phyloP scores from a whole-genome alignment of 495 filamentous ascomycete genomes.

The Neurospora sp. region DNA sequence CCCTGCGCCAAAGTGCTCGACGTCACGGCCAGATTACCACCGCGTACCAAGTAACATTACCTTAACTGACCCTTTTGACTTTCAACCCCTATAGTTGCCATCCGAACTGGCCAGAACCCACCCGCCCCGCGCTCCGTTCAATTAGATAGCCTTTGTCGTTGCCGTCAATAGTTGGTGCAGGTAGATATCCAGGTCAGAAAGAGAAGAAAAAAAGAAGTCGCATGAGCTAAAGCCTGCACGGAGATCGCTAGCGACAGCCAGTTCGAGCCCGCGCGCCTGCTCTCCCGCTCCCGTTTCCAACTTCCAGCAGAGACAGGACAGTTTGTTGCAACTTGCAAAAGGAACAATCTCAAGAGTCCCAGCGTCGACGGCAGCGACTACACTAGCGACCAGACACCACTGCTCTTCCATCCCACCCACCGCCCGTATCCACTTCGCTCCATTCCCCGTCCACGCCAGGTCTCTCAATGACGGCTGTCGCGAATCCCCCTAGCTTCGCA shows the following conservation, averaged over 20 bases:
- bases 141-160: background rate
- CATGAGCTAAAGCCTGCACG: background rate
- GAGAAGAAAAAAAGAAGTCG: background rate
- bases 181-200: background rate
- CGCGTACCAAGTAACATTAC: background rate
- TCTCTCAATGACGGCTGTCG: slow-evolving; percentile 87
- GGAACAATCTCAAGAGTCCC: background rate
- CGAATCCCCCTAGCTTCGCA: slow-evolving; percentile 82
- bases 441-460: slow-evolving; percentile 9
- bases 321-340: background rate
- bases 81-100: background rate
- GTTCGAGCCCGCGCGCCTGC: background rate
- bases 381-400: background rate
- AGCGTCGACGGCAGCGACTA: background rate
- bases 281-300: background rate
- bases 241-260: background rate
- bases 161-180: background rate
- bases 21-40: background rate
- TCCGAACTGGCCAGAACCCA: background rate
- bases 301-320: background rate
- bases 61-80: background rate
- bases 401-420: slow-evolving; percentile 5
- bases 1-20: background rate
- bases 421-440: slow-evolving; percentile 29
- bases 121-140: background rate